Evolutionary conservation across 805 yeast genomes (phyloP), one percentile per base, ranked within the genome.

Genomic region (Pichia pseudocactophila): DNA sequence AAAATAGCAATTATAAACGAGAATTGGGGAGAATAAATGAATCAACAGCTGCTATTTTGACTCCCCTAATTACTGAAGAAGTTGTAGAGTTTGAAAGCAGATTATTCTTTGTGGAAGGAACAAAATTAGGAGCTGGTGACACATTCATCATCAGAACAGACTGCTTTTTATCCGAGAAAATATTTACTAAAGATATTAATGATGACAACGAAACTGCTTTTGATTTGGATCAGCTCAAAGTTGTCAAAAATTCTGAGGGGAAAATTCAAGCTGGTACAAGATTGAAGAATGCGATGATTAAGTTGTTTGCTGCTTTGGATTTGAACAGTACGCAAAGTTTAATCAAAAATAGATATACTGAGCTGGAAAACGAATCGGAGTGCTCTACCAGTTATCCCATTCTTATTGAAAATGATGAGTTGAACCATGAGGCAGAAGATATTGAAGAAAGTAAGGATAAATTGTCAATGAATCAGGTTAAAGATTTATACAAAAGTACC

Each of bases 1-100:
- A 36, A 7, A 47, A 49, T 18, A 37, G 41, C 11, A 30, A 34
- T 9, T 41, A 40, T n/a, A 58, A 59, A 12, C 49, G 82, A 45
- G 95, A 85, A 55, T 66, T 89, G 26, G 97, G 92, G 0, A 71
- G 95, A 50, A 56, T 85, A 1, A 80, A 85, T 0, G 88, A 81
- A 48, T 82, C 76, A 39, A 65, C 76, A 26, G 87, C 95, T 0
- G 61, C 71, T 5, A 70, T 80, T 10, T 55, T 89, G 9, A 72
- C 80, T 3, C 87, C 94, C 0, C 65, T 88, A 27, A 42, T 84
- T 2, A 83, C 76, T 41, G 59, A 73, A 9, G 65, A 68, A 7
- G 66, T 77, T 3, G 73, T 82, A 32, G 54, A 56, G 2, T 78
- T 85, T 50, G 72, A 73, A 32, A 76, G 76, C 1, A 69, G 75